phyloP scores from a whole-genome alignment of 331 rosid species.

The Acacia pycnantha region DNA sequence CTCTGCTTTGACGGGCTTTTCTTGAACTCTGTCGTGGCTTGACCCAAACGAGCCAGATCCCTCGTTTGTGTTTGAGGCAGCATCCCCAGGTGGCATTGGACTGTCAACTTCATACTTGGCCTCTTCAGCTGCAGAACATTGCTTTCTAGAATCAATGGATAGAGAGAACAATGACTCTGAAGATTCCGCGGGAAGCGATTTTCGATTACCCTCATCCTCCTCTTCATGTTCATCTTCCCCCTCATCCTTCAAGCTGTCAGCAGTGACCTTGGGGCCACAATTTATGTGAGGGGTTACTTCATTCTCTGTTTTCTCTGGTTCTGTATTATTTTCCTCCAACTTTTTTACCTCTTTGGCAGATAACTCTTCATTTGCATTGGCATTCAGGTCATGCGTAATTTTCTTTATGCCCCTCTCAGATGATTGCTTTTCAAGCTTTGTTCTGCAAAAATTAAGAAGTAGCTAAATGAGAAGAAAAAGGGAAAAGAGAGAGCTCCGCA shows the following conservation, averaged over 20 bases:
- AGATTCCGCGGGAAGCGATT: conserved; percentile 44
- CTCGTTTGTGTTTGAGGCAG: not conserved
- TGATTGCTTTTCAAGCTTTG: conserved; percentile 34
- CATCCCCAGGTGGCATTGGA: conserved; percentile 35
- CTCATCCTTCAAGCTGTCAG: conserved; percentile 30
- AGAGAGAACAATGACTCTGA: conserved; percentile 84
- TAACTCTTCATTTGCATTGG: conserved; percentile 12
- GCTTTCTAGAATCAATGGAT: conserved; percentile 59
- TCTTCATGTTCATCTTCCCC: conserved; percentile 21
- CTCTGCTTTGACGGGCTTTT: conserved; percentile 16
- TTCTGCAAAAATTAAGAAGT: conserved; percentile 37
- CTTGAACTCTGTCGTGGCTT: conserved; percentile 10
- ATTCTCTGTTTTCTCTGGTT: conserved; percentile 13
- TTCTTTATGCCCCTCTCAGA: conserved; percentile 11
- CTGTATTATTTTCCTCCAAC: conserved; percentile 25
- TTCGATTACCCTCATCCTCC: not conserved
- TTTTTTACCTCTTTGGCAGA: conserved; percentile 22
- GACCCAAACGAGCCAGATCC: conserved; percentile 27
- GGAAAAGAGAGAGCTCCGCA: not conserved
- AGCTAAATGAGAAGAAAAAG: not conserved
- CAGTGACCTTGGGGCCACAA: conserved; percentile 4
- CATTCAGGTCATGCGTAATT: conserved; percentile 30
- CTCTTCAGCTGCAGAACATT: conserved; percentile 33
- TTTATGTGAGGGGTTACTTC: conserved; percentile 12
- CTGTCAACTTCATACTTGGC: conserved; percentile 69